Evolutionary conservation across 257 asterid genomes (phyloP).

Genomic region (Knoxia roxburghii): DNA sequence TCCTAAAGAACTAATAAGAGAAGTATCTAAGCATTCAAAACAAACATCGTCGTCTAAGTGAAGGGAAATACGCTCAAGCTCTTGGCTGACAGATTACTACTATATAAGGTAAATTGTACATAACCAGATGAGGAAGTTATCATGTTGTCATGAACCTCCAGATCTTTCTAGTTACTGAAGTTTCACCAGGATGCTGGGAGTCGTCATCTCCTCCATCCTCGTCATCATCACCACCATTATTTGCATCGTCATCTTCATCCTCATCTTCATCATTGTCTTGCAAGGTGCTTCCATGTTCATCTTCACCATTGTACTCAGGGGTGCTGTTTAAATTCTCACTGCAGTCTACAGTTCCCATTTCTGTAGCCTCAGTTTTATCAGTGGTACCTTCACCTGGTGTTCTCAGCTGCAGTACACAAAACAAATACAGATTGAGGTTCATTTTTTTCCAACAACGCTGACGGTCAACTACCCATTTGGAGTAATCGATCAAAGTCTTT

Average conservation of each 20-base stretch:
- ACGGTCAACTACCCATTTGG: not conserved
- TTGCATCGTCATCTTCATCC: conserved; percentile 9
- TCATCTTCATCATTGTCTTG: conserved; percentile 18
- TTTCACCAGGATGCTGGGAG: conserved; percentile 47
- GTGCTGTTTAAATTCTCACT: conserved; percentile 45
- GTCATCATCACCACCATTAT: conserved; percentile 20
- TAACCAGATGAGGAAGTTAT: conserved; percentile 3
- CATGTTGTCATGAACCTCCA: conserved; percentile 86
- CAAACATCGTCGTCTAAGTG: not conserved
- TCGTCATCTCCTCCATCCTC: conserved; percentile 31
- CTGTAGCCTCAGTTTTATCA: conserved; percentile 20
- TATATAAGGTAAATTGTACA: not conserved
- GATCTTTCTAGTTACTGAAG: conserved; percentile 53
- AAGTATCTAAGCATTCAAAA: not conserved
- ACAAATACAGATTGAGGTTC: conserved; percentile 7
- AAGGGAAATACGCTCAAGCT: no score
- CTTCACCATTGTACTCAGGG: conserved; percentile 36
- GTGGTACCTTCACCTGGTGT: conserved; percentile 20
- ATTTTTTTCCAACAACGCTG: conserved; percentile 4
- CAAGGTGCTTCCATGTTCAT: conserved; percentile 42
- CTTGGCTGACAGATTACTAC: not conserved
- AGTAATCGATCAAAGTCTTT: conserved; percentile 7
- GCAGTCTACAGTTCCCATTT: conserved; percentile 24
- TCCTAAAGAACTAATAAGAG: not conserved
- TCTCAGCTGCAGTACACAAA: conserved; percentile 38